A percentile compares a stretch with the other conserved stretches of the same genome.
These are phyloP conservation scores for Ruellia speciosa DNA, from an alignment of 305 asterid genomes.

Conservation along the genomic window DNA sequence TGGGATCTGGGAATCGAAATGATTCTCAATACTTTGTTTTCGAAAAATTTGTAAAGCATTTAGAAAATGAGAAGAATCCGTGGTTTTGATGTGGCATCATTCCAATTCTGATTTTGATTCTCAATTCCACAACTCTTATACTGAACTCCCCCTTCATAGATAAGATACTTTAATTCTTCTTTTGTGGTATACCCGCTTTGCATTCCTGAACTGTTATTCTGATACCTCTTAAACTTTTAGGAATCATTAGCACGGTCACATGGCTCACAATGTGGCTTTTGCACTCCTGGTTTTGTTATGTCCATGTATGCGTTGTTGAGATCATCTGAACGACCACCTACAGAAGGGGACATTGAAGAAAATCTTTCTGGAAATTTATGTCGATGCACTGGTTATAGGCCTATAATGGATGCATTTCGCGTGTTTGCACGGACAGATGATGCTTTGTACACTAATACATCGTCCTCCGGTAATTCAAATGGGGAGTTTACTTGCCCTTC, in stretches of 20 bases:
- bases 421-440: conserved; percentile 73
- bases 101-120: too few species aligned
- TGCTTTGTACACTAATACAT: conserved; percentile 43
- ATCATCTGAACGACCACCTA: conserved; percentile 62
- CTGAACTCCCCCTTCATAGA: too few species aligned
- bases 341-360: conserved; percentile 75
- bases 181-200: background rate
- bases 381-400: conserved; percentile 96
- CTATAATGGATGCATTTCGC: conserved; percentile 84
- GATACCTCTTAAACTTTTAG: conserved; percentile 33
- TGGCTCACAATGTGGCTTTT: conserved; percentile 96
- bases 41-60: too few species aligned
- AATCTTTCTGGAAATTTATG: conserved; percentile 92
- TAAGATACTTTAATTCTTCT: too few species aligned
- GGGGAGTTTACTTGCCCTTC: conserved; percentile 77
- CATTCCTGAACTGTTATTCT: conserved; percentile 13
- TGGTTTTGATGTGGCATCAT: too few species aligned
- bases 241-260: conserved; percentile 78
- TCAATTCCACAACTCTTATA: too few species aligned
- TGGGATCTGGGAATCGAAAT: too few species aligned
- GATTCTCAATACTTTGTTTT: too few species aligned
- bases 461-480: conserved; percentile 29
- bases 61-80: too few species aligned
- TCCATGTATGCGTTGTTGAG: conserved; percentile 87
- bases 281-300: conserved; percentile 97